Base-by-base conservation (phyloP, 257 asterid species). In the Solanum medicagineum region DNA sequence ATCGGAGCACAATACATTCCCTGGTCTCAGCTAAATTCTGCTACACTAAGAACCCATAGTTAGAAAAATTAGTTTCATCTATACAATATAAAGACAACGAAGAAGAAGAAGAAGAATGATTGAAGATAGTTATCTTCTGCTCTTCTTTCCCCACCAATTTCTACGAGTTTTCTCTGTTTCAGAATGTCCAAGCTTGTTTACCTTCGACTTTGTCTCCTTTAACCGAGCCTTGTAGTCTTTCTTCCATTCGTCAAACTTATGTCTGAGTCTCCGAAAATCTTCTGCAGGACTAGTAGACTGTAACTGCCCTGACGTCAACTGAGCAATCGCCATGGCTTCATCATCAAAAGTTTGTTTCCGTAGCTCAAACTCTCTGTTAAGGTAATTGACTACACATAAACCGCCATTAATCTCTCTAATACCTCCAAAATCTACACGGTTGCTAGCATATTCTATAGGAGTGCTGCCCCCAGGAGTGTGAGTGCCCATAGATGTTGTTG, bases 71-170 rank as follows among this genome's bases (percentile, higher is more conserved):
- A 42, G 75, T 24, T 55, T 84, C 54, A 75, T 12, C 85, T 77
- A 83, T 11, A 60, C 68, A 45, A 55, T 73, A 80, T 44, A 47
- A 26, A 47, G 44, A 53, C 16, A 13, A 42, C 53, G 22, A 10
- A 0, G 54, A 70, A 42, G 80, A 56, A 40, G 26, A 56, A 40
- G 26, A 81, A 5, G 71, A 47, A 51, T 60, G 36, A 32, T 26
- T 45, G 26, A 68, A 51, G 84, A 84, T 84, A 85, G 84, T 10
- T 32, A 66, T 85, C 84, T 86, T 77, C 87, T 89, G 91, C 85
- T 89, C 87, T 84, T 92, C 92, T 89, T 93, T 83, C 93, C 97
- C 98, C 98, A 94, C 99, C 99, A 95, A 73, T 65, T 89, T 82
- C 90, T 87, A 71, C 88, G 83, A 81, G 80, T 92, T 87, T 84